A percentile compares a stretch with the other conserved stretches of the same genome.
Conservation (phyloP, 768 basidiomycete species). For the Hypholoma fasciculare region DNA sequence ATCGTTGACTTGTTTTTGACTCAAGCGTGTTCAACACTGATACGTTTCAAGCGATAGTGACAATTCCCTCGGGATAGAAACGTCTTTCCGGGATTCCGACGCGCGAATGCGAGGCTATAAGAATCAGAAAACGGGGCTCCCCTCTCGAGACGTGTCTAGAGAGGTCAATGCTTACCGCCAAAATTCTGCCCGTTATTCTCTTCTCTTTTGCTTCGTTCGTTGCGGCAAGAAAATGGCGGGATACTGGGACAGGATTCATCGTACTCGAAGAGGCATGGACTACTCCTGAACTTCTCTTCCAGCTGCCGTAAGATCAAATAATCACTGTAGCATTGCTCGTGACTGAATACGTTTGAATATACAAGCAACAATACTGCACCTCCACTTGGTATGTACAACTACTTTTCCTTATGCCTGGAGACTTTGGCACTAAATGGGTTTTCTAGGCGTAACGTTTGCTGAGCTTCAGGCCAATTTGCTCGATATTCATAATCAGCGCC, state of each 20-base stretch:
- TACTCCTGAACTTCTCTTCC: slow-evolving; percentile 28
- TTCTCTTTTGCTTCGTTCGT: neutral
- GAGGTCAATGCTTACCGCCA: neutral
- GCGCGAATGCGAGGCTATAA: too few species aligned
- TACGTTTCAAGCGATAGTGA: too few species aligned
- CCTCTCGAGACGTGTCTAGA: too few species aligned
- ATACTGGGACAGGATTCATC: slow-evolving; percentile 37
- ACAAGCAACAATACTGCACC: slow-evolving; percentile 4
- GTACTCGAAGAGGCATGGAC: slow-evolving; percentile 42
- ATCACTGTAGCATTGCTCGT: neutral
- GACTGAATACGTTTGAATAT: neutral
- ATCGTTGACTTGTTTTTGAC: too few species aligned
- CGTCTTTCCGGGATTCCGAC: too few species aligned
- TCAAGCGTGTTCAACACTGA: too few species aligned
- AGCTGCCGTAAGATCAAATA: slow-evolving; percentile 21
- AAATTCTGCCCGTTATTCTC: neutral
- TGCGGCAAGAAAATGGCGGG: slow-evolving; percentile 23
- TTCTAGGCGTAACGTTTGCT: neutral
- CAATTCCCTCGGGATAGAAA: too few species aligned
- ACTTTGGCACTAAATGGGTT: neutral
- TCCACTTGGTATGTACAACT: neutral
- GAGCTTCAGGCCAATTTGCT: slow-evolving; percentile 28
- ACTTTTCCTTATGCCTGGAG: neutral
- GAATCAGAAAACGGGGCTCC: too few species aligned
- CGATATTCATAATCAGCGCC: slow-evolving; percentile 38